phyloP scores from a whole-genome alignment of 495 filamentous ascomycete genomes.

The Aspergillus campestris region DNA sequence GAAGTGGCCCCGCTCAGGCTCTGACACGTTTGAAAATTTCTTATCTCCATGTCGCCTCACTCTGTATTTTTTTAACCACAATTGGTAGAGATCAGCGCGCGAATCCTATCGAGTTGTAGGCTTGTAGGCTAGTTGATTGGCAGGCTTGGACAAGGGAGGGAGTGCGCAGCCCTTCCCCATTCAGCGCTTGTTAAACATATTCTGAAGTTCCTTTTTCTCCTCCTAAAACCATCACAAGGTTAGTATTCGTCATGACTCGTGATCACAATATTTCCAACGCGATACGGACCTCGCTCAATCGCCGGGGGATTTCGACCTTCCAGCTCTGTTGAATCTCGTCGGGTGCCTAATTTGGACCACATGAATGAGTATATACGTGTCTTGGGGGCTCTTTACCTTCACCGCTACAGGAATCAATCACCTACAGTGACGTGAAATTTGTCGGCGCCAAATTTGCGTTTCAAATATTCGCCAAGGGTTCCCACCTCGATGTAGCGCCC shows the following conservation, averaged over 20 bases:
- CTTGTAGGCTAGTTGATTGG: too few species aligned
- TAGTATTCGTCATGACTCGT: not conserved
- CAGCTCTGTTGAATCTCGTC: not conserved
- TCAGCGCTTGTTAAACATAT: not conserved
- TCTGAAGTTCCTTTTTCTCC: not conserved
- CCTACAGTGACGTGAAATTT: not conserved
- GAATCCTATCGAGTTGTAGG: too few species aligned
- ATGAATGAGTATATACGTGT: not conserved
- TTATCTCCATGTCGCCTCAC: too few species aligned
- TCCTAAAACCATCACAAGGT: not conserved
- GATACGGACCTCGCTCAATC: not conserved
- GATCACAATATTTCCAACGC: not conserved
- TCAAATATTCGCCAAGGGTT: not conserved
- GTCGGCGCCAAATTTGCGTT: not conserved
- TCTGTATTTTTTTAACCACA: too few species aligned
- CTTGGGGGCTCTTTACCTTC: not conserved
- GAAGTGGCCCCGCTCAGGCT: too few species aligned
- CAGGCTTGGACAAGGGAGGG: not conserved
- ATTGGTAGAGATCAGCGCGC: too few species aligned
- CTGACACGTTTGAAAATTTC: too few species aligned
- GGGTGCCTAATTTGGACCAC: not conserved
- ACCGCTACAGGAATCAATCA: not conserved
- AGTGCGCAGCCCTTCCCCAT: not conserved
- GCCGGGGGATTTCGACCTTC: not conserved
- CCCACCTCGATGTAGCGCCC: not conserved